Evolutionary conservation across 768 basidiomycete species (phyloP).

Genomic region (Lentinula edodes): DNA sequence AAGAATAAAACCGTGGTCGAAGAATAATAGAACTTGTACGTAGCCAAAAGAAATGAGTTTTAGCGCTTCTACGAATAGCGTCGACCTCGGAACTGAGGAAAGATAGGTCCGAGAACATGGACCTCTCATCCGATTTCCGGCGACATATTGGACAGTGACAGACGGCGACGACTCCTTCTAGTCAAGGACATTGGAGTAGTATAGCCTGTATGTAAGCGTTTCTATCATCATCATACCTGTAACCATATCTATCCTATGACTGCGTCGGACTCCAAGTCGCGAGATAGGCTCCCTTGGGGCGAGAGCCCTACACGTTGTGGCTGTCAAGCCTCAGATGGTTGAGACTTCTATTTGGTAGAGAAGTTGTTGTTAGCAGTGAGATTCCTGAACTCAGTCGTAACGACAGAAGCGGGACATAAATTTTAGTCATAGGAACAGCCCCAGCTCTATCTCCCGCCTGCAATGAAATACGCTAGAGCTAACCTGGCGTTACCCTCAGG

Average conservation of each 20-base stretch:
- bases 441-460: background rate
- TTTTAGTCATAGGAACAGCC: background rate
- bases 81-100: background rate
- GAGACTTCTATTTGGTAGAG: too few relatives aligned
- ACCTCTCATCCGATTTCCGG: slow-evolving; percentile 1
- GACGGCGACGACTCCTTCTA: background rate
- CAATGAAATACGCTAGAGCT: background rate
- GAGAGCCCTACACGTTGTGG: background rate
- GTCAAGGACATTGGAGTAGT: background rate
- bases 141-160: background rate
- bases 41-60: background rate
- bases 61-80: background rate
- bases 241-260: too few relatives aligned
- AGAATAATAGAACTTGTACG: background rate
- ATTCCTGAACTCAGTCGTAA: background rate
- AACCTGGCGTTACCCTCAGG: background rate
- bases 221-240: too few relatives aligned
- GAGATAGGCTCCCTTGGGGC: background rate
- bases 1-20: background rate
- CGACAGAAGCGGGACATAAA: background rate
- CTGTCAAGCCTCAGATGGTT: too few relatives aligned
- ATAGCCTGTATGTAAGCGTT: background rate
- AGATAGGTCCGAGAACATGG: background rate
- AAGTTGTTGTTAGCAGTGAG: background rate
- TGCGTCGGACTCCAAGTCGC: background rate